Percentiles rank a stretch among this genome's conserved stretches.
Evolutionary conservation across 495 filamentous ascomycete genomes (phyloP).

Genomic region (Chaetomium fimeti): DNA sequence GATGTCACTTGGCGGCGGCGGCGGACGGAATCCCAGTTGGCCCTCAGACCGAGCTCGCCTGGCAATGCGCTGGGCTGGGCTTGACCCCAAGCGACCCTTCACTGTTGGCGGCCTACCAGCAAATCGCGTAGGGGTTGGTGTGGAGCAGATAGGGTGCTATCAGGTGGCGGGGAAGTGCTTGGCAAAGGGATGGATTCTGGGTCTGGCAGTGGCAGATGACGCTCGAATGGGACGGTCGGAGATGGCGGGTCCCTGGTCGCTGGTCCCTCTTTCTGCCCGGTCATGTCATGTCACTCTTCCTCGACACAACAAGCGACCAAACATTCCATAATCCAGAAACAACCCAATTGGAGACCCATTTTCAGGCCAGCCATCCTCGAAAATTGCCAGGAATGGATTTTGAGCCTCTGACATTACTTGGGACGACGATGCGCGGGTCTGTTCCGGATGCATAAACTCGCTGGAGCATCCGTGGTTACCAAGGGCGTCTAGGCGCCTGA

Average conservation of each 20-base stretch:
- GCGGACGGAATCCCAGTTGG: constrained; percentile 6
- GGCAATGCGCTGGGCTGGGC: constrained; percentile 10
- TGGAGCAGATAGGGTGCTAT: constrained; percentile 6
- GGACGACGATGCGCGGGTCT: not conserved
- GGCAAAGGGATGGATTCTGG: not conserved
- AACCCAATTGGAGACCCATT: no score
- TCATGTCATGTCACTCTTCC: no score
- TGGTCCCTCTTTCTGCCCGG: not conserved
- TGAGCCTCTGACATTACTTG: not conserved
- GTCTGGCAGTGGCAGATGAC: constrained; percentile 5
- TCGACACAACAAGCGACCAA: not conserved
- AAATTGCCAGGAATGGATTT: not conserved
- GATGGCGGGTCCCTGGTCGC: constrained; percentile 1
- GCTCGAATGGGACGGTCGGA: not conserved
- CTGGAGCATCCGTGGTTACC: not conserved
- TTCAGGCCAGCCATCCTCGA: no score
- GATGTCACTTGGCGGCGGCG: not conserved
- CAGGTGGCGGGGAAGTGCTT: constrained; percentile 16
- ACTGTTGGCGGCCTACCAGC: constrained; percentile 12
- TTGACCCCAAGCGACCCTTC: not conserved
- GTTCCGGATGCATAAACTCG: constrained; percentile 1
- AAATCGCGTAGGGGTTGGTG: not conserved
- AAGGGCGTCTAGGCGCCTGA: not conserved
- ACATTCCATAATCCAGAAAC: not conserved
- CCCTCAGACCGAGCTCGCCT: constrained; percentile 7